Evolutionary conservation across 306 rosid genomes (phyloP), one percentile per base, ranked within the genome.

Genomic region (Prunus mongolica): DNA sequence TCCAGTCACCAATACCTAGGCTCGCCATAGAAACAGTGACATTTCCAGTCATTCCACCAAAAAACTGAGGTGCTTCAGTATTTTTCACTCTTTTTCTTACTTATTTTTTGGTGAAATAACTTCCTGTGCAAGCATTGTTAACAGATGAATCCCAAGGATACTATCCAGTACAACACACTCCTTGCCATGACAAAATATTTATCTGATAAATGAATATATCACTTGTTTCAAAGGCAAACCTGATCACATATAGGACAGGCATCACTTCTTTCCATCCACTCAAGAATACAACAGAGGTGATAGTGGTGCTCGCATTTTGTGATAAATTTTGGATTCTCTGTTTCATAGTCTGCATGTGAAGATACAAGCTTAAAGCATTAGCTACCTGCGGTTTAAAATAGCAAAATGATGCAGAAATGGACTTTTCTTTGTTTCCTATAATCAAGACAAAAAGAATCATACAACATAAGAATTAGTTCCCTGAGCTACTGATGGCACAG

Each of bases 251-350:
- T 83, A 12, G 97, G 97, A 83, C 97, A 91, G 45, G 88, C 73
- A 51, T 86, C 90, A 62, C 95, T 87, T 88, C 91, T 83, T 87
- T 86, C 91, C 88, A 85, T 84, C 97, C 97, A 91, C 79, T 91
- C 92, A 64, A 91, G 91, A 85, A 91, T 85, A 87, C 97, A 91
- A 19, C 88, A 86, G 5, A 91, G 84, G 82, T 91, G 97, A 89
- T 86, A 91, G 86, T 86, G 89, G 79, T 91, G 97, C 41, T 86
- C 80, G 24, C 97, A 89, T 68, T 85, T 87, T 50, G 91, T 89
- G 75, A 76, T 63, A 55, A 70, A 80, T 74, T 82, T 85, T 70
- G 94, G 97, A 80, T 91, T 88, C 74, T 84, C 91, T 44, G 65
- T 70, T 77, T 85, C 87, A 78, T 90, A 88, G 72, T 87, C 97